These are phyloP conservation scores for Solanum arcanum DNA, from an alignment of 257 asterid species.

Conservation along the genomic window DNA sequence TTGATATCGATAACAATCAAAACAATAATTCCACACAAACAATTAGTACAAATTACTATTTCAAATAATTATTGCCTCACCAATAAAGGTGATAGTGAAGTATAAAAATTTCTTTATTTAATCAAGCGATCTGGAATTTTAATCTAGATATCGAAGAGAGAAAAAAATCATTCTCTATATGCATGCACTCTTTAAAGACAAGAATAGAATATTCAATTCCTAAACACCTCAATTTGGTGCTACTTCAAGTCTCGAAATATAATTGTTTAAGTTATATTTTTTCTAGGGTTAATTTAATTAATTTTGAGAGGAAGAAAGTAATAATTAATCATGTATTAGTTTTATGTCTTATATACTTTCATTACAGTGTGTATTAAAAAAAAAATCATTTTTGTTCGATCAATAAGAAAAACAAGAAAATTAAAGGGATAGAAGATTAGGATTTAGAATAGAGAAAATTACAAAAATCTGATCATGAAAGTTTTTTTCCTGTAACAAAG, in stretches of 20 bases:
- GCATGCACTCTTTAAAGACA: neutral
- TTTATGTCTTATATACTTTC: neutral
- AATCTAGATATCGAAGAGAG: too few relatives aligned
- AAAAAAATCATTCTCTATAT: too few relatives aligned
- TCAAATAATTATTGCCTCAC: neutral
- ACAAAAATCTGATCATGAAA: too few relatives aligned
- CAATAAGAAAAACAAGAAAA: neutral
- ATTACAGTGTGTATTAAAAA: neutral
- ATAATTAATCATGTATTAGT: neutral
- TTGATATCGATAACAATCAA: neutral
- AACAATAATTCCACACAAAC: neutral
- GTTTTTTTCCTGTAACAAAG: too few relatives aligned
- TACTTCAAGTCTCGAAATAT: neutral
- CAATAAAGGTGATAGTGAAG: too few relatives aligned
- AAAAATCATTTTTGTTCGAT: neutral
- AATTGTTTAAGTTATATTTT: too few relatives aligned
- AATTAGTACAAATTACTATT: neutral
- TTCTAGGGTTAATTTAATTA: too few relatives aligned
- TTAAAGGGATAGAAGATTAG: neutral
- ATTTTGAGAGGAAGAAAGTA: neutral
- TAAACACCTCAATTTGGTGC: neutral
- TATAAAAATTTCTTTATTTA: too few relatives aligned
- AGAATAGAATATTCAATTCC: neutral
- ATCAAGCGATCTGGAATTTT: too few relatives aligned
- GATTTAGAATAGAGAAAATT: neutral